Evolutionary conservation across 257 asterid species (phyloP), one percentile per base, ranked within the genome.

Genomic region (Plantago elongata): DNA sequence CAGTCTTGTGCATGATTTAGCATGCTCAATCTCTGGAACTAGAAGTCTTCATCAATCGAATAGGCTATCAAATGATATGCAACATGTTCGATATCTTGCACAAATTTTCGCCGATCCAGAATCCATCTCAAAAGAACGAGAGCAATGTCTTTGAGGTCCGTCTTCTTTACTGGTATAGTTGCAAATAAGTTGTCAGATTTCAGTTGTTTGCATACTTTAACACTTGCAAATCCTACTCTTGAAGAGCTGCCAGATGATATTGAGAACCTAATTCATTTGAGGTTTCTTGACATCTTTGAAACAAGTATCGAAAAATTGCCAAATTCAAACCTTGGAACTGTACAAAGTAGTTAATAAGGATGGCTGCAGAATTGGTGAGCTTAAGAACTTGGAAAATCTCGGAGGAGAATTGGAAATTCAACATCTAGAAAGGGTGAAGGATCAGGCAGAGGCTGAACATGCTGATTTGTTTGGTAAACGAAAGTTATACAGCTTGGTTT

Each of bases 331-430:
- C 27, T 22, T 22, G 1, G 27, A 22, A 22, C 27, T 22, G 27
- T 69, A 69, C 22, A 3, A 13, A 1, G 55, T 72, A 6, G 30
- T 65, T 18, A 3, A 16, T 37, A 40, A 44, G 30, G 49, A 47
- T 13, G 76, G 76, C 6, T 11, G 68, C 13, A 52, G 46, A 63
- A 58, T 75, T 42, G 62, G 13, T 18, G 79, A 78, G 72, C 44
- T 11, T 34, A 6, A 0, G 4, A 34, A 34, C 7, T 34, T 34
- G 3, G 8, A 34, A 6, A 34, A 4, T 5, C 54, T 78, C 0
- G 47, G 45, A 13, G 71, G 81, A 3, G 13, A 40, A 6, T 42
- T 75, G 2, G 12, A 12, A 8, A 69, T 79, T 34, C 0, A 1
- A 9, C 42, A 51, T 48, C 74, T 75, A 37, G 70, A 72, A 5